phyloP scores from a whole-genome alignment of 495 filamentous ascomycete species.

The Penicillium roqueforti region DNA sequence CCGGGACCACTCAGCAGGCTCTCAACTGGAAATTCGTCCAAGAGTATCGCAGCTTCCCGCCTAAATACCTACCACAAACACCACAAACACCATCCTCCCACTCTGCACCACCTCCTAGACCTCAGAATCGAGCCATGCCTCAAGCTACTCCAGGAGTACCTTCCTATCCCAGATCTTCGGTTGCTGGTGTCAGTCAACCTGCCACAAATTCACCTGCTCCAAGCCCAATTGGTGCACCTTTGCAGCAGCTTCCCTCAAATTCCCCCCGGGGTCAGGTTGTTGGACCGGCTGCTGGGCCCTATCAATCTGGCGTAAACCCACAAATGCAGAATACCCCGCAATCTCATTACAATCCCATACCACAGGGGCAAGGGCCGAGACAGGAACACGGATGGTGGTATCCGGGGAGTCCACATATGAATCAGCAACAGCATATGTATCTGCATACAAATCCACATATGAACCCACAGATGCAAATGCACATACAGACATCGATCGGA shows the following conservation, averaged over 20 bases:
- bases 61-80: background rate
- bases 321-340: background rate
- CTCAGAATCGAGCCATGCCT: background rate
- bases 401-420: background rate
- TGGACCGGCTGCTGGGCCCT: background rate
- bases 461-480: background rate
- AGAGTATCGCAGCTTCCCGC: background rate
- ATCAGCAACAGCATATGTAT: background rate
- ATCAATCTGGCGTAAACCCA: background rate
- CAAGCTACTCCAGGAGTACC: background rate
- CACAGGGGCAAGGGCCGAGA: background rate
- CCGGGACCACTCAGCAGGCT: background rate
- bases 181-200: background rate
- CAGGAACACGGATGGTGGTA: background rate
- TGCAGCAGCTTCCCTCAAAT: background rate
- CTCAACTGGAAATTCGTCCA: background rate
- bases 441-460: background rate
- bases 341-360: background rate
- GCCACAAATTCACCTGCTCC: background rate
- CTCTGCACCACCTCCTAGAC: background rate
- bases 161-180: background rate
- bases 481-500: background rate
- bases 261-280: background rate
- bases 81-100: background rate
- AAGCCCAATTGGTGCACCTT: background rate